phyloP scores from a whole-genome alignment of 75 land plant genomes.

The Chamaecyparis obtusa region DNA sequence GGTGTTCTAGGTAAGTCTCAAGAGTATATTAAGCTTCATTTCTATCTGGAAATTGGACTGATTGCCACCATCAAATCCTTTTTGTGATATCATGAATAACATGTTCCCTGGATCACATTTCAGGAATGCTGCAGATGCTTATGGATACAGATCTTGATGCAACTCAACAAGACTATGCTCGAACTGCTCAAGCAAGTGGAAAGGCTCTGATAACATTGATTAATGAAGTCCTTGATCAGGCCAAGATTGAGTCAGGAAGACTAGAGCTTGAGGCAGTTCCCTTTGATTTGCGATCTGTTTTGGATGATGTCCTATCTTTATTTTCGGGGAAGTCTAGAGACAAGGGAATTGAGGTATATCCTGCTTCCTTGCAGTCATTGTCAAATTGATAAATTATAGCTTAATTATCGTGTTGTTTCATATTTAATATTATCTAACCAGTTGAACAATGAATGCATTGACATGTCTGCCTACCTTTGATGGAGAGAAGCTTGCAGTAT shows the following conservation, averaged over 20 bases:
- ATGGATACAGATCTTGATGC: constrained; percentile 65
- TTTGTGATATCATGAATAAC: background rate
- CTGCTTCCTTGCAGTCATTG: background rate
- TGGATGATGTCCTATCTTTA: constrained; percentile 65
- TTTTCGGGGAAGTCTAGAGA: constrained; percentile 59
- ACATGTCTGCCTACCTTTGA: background rate
- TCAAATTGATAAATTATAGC: background rate
- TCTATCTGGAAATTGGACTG: background rate
- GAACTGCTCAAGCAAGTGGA: constrained; percentile 69
- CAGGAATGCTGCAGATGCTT: constrained; percentile 81
- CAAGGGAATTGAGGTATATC: constrained; percentile 61
- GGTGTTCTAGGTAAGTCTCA: constrained; percentile 57
- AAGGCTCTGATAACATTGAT: constrained; percentile 58
- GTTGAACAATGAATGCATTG: background rate
- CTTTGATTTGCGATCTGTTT: constrained; percentile 54
- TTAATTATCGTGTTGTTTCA: background rate
- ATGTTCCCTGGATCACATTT: background rate
- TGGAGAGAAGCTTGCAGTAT: constrained; percentile 55
- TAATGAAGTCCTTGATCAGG: constrained; percentile 74
- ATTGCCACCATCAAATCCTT: background rate
- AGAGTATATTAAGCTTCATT: constrained; percentile 7
- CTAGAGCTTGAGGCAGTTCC: constrained; percentile 68
- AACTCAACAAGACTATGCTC: constrained; percentile 61
- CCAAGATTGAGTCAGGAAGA: constrained; percentile 73
- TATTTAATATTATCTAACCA: constrained; percentile 4